phyloP scores from a whole-genome alignment of 1,139 yeast species.

The Geotrichum europaeum region DNA sequence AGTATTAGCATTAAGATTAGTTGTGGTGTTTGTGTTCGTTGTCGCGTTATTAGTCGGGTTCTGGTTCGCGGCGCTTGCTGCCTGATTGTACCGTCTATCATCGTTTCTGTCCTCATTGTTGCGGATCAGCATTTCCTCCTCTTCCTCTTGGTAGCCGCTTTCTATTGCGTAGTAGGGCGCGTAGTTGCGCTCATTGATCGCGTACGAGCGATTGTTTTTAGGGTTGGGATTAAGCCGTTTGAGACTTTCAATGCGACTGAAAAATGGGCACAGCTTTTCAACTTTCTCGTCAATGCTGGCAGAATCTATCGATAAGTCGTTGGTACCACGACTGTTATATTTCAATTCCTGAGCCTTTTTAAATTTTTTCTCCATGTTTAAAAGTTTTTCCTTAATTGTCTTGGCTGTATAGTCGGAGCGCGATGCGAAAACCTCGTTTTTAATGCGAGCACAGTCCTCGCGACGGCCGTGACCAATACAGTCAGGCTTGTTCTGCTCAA shows the following conservation, averaged over 20 bases:
- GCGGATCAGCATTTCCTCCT: not conserved
- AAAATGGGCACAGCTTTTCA: constrained; percentile 18
- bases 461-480: constrained; percentile 19
- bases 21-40: not conserved
- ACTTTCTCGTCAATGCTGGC: constrained; percentile 1
- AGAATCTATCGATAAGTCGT: constrained; percentile 3
- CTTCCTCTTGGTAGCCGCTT: not conserved
- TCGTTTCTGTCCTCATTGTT: not conserved
- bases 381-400: constrained; percentile 18
- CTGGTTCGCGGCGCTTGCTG: not conserved
- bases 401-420: constrained; percentile 17
- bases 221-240: constrained; percentile 12
- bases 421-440: constrained; percentile 15
- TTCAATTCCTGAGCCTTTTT: constrained; percentile 14
- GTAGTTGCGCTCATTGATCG: not conserved
- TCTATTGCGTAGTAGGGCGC: not conserved
- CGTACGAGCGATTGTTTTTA: not conserved
- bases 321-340: not conserved
- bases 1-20: not conserved
- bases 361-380: constrained; percentile 18
- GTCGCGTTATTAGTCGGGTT: not conserved
- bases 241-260: constrained; percentile 13
- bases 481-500: constrained; percentile 17
- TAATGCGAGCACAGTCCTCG: constrained; percentile 17
- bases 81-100: not conserved